A percentile compares a stretch with the other conserved stretches of the same genome.
Evolutionary conservation across 2,329 filamentous ascomycete genomes (phyloP).

Genomic region (Huntiella savannae): DNA sequence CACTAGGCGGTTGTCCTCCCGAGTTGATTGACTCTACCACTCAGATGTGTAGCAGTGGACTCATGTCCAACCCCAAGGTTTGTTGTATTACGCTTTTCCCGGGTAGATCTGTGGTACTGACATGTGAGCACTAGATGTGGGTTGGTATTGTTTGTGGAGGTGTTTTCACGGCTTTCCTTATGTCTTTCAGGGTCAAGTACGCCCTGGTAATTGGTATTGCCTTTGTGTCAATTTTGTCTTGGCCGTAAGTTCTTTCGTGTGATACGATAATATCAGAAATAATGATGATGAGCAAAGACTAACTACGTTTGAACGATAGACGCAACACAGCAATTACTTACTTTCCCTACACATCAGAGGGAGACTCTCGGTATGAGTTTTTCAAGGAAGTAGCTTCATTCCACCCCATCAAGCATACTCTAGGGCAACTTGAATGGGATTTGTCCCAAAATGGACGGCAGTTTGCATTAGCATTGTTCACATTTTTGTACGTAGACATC

Average conservation of each 20-base stretch:
- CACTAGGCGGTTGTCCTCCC: slow-evolving; percentile 53
- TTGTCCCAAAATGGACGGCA: slow-evolving; percentile 35
- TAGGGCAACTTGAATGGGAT: slow-evolving; percentile 49
- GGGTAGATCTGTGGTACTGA: not conserved
- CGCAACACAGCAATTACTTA: slow-evolving; percentile 52
- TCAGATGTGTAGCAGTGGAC: slow-evolving; percentile 35
- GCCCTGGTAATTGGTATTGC: slow-evolving; percentile 57
- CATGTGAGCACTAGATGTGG: slow-evolving; percentile 41
- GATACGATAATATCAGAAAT: not conserved
- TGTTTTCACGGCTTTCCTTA: slow-evolving; percentile 60
- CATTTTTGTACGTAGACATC: slow-evolving; percentile 81
- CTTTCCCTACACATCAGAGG: slow-evolving; percentile 47
- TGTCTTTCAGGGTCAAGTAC: slow-evolving; percentile 59
- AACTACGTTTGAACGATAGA: slow-evolving; percentile 18
- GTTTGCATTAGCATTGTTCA: slow-evolving; percentile 48
- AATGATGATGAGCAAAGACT: not conserved
- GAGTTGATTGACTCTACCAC: slow-evolving; percentile 28
- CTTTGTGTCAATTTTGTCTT: slow-evolving; percentile 53
- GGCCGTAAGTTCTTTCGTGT: slow-evolving; percentile 35
- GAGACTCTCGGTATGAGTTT: slow-evolving; percentile 47
- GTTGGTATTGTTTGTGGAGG: slow-evolving; percentile 68
- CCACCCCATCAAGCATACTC: slow-evolving; percentile 45
- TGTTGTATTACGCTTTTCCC: slow-evolving; percentile 13
- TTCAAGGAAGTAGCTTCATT: slow-evolving; percentile 56
- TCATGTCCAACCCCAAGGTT: slow-evolving; percentile 61